phyloP scores from a whole-genome alignment of 164 flowering plant genomes.

The Brasenia schreberi region DNA sequence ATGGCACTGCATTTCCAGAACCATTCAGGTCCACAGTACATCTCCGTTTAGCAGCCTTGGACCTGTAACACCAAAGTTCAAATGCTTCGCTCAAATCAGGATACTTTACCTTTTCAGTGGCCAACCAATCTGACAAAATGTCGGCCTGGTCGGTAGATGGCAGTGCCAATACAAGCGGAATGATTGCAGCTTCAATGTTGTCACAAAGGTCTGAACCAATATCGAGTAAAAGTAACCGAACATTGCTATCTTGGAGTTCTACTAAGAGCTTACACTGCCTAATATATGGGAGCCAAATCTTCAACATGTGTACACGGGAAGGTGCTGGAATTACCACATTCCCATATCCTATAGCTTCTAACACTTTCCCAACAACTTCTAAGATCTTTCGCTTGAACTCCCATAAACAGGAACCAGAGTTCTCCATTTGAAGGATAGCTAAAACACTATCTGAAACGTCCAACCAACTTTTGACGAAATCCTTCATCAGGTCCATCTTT shows the following conservation, averaged over 20 bases:
- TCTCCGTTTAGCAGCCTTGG: conserved; percentile 86
- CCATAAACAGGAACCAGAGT: conserved; percentile 43
- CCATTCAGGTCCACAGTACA: conserved; percentile 34
- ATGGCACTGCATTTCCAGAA: conserved; percentile 13
- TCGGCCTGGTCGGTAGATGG: conserved; percentile 90
- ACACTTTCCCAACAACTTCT: conserved; percentile 49
- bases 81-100: conserved; percentile 92
- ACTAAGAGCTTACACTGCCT: conserved; percentile 57
- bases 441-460: conserved; percentile 36
- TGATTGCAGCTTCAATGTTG: conserved; percentile 66
- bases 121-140: conserved; percentile 78
- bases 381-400: conserved; percentile 51
- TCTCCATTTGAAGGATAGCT: conserved; percentile 31
- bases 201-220: conserved; percentile 63
- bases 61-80: conserved; percentile 89
- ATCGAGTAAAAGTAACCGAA: conserved; percentile 24
- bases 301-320: conserved; percentile 38
- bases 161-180: conserved; percentile 47
- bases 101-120: conserved; percentile 28
- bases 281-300: conserved; percentile 74
- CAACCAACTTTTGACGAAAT: conserved; percentile 57
- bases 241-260: conserved; percentile 28
- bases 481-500: conserved; percentile 69
- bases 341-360: conserved; percentile 88
- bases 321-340: conserved; percentile 56